Evolutionary conservation across 1,284 basidiomycete species (phyloP).

Genomic region (Moesziomyces sp.): DNA sequence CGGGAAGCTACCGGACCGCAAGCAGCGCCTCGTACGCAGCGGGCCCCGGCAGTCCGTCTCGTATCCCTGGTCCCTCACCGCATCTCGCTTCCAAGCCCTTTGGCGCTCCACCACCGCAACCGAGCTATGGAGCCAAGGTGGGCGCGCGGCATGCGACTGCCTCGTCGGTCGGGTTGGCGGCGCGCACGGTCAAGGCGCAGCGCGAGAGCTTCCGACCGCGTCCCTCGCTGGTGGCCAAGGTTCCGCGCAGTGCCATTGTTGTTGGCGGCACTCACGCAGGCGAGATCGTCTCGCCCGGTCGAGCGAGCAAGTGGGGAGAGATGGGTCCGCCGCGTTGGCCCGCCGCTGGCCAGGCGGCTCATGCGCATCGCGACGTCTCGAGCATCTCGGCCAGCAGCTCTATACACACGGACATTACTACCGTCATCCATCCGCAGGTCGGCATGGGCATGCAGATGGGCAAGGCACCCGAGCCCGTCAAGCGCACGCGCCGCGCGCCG

Average conservation of each 20-base stretch:
- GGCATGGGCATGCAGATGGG: not conserved
- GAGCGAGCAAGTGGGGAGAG: constrained; percentile 51
- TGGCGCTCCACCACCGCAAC: constrained; percentile 10
- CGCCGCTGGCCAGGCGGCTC: constrained; percentile 14
- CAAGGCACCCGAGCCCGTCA: constrained; percentile 15
- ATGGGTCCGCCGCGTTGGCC: constrained; percentile 52
- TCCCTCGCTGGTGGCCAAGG: constrained; percentile 43
- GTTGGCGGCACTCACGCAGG: constrained; percentile 14
- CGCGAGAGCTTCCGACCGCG: constrained; percentile 47
- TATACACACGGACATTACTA: constrained; percentile 46
- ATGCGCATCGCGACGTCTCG: constrained; percentile 31
- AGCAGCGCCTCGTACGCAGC: constrained; percentile 36
- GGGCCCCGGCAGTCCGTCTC: constrained; percentile 36
- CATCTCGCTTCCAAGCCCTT: constrained; percentile 18
- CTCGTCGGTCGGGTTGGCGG: constrained; percentile 14
- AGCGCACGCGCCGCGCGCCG: constrained; percentile 29
- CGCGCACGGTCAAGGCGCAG: constrained; percentile 29
- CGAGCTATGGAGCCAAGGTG: constrained; percentile 18
- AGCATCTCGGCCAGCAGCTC: constrained; percentile 40
- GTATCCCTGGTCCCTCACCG: constrained; percentile 33
- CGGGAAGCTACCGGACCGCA: constrained; percentile 17
- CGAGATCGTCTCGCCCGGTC: constrained; percentile 30
- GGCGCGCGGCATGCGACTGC: constrained; percentile 28
- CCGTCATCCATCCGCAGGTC: constrained; percentile 32
- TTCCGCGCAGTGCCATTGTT: constrained; percentile 19